phyloP scores from a whole-genome alignment of 2,329 filamentous ascomycete species.

The Sclerotinia glacialis region DNA sequence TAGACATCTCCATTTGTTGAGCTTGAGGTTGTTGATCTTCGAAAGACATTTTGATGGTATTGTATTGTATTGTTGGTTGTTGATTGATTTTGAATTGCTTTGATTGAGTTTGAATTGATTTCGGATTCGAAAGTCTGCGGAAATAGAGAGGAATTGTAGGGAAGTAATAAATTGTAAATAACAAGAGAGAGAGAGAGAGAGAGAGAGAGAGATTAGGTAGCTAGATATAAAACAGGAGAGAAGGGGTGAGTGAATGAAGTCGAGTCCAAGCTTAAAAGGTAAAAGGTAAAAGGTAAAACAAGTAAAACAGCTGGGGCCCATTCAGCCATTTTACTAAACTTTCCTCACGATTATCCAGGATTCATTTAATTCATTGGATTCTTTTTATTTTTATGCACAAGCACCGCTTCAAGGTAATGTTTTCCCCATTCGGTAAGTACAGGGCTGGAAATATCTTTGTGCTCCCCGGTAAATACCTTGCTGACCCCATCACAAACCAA shows the following conservation, averaged over 20 bases:
- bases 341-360: too few relatives aligned
- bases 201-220: not conserved
- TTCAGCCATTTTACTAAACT: too few relatives aligned
- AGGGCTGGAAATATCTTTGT: constrained; percentile 1
- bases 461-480: not conserved
- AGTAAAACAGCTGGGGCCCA: too few relatives aligned
- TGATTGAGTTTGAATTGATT: not conserved
- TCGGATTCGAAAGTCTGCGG: not conserved
- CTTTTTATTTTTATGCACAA: too few relatives aligned
- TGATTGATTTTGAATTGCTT: not conserved
- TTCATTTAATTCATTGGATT: too few relatives aligned
- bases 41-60: constrained; percentile 18
- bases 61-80: not conserved
- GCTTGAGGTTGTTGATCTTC: constrained; percentile 22
- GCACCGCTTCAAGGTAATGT: not conserved
- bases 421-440: constrained; percentile 1
- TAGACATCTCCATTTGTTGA: constrained; percentile 21
- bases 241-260: not conserved
- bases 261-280: not conserved
- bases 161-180: not conserved
- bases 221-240: not conserved
- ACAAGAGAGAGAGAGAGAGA: too few relatives aligned
- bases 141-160: not conserved
- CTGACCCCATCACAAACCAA: not conserved
- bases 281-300: not conserved